A percentile compares a stretch with the other conserved stretches of the same genome.
These are phyloP conservation scores for Leccinum subgranulosum DNA, from an alignment of 768 basidiomycete species.

Conservation along the genomic window DNA sequence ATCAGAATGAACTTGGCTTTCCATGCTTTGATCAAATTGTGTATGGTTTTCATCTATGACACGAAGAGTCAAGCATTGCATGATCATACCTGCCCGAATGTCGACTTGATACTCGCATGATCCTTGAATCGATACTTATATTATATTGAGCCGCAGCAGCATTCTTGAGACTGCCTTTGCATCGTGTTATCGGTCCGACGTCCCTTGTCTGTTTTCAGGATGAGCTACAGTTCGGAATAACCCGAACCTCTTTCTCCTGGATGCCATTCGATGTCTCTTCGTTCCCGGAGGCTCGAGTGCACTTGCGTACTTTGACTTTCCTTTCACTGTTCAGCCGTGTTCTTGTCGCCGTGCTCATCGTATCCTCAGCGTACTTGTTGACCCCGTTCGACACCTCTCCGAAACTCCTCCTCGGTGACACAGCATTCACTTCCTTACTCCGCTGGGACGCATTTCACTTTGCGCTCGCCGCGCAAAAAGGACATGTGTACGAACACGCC, in stretches of 20 bases:
- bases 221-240: neutral
- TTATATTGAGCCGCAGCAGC: too few relatives aligned
- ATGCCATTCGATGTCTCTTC: neutral
- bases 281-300: constrained; percentile 1
- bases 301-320: constrained; percentile 20
- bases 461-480: constrained; percentile 55
- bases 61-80: too few relatives aligned
- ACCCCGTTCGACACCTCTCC: constrained; percentile 29
- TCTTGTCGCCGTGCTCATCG: constrained; percentile 16
- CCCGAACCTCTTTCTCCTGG: neutral
- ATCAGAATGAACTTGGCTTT: too few relatives aligned
- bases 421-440: constrained; percentile 37
- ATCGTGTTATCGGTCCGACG: too few relatives aligned
- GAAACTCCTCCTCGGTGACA: constrained; percentile 13
- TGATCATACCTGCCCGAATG: too few relatives aligned
- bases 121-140: too few relatives aligned
- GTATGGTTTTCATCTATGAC: too few relatives aligned
- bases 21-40: too few relatives aligned
- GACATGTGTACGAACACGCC: constrained; percentile 69
- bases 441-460: constrained; percentile 94
- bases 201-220: too few relatives aligned
- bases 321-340: constrained; percentile 24
- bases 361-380: constrained; percentile 18
- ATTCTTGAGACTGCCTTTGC: too few relatives aligned
- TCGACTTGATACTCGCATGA: too few relatives aligned